A percentile compares a stretch with the other conserved stretches of the same genome.
Evolutionary conservation across 257 asterid genomes (phyloP).

Genomic region (Orobanche coerulescens): DNA sequence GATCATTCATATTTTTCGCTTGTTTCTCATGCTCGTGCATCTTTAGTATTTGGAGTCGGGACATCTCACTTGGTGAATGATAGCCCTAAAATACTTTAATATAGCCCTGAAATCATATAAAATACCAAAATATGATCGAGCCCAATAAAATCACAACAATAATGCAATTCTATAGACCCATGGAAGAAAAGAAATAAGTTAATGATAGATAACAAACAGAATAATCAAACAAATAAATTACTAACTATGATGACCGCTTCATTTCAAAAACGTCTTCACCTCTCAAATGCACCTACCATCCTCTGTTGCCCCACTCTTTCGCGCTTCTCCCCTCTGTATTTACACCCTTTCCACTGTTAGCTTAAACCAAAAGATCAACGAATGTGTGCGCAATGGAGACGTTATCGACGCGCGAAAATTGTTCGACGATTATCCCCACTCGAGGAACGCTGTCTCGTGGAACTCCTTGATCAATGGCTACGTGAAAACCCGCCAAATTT

Average conservation of each 20-base stretch:
- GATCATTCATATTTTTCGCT: no score
- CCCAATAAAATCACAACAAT: no score
- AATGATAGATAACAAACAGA: no score
- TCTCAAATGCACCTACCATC: slow-evolving; percentile 28
- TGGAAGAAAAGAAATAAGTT: no score
- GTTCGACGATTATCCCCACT: slow-evolving; percentile 44
- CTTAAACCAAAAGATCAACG: slow-evolving; percentile 38
- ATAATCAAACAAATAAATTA: background rate
- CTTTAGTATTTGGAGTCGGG: no score
- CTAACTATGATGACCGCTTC: background rate
- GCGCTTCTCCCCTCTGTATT: slow-evolving; percentile 25
- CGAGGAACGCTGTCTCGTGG: slow-evolving; percentile 65
- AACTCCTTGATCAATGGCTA: slow-evolving; percentile 55
- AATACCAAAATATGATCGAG: no score
- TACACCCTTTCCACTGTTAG: slow-evolving; percentile 23
- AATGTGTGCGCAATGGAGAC: slow-evolving; percentile 33
- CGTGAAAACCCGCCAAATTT: slow-evolving; percentile 28
- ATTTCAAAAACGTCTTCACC: background rate
- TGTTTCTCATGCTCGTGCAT: no score
- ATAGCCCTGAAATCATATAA: no score
- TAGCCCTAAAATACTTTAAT: no score
- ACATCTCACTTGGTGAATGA: no score
- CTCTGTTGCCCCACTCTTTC: slow-evolving; percentile 7
- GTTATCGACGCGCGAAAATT: slow-evolving; percentile 40
- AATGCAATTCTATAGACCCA: no score